phyloP scores from a whole-genome alignment of 2,329 filamentous ascomycete species.

The Fusarium fujikuroi region DNA sequence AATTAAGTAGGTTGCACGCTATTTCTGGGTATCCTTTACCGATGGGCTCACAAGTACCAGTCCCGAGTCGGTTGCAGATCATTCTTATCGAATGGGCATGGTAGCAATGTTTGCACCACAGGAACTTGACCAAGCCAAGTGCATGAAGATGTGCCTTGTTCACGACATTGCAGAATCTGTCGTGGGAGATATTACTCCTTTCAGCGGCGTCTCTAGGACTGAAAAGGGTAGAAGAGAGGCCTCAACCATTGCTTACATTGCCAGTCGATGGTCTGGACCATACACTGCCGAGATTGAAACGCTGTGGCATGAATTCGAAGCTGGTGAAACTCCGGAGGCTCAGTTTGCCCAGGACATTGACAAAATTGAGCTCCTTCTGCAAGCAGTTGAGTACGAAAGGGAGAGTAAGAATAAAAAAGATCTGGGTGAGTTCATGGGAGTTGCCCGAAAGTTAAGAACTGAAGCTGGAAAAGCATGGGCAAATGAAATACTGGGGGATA shows the following conservation, averaged over 20 bases:
- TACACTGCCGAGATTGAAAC: conserved; percentile 76
- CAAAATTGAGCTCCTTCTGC: conserved; percentile 93
- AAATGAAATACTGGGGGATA: conserved; percentile 77
- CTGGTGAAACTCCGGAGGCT: conserved; percentile 82
- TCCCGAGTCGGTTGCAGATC: conserved; percentile 93
- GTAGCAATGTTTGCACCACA: conserved; percentile 89
- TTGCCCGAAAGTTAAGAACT: conserved; percentile 76
- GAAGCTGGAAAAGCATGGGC: conserved; percentile 86
- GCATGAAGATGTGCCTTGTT: conserved; percentile 93
- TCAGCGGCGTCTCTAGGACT: conserved; percentile 84
- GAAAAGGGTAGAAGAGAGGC: conserved; percentile 91
- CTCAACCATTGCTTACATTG: conserved; percentile 91
- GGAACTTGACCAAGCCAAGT: conserved; percentile 78
- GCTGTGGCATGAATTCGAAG: conserved; percentile 96
- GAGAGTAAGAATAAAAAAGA: conserved; percentile 72
- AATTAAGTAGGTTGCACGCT: conserved; percentile 58
- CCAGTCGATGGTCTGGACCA: conserved; percentile 72
- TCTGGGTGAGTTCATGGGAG: conserved; percentile 86
- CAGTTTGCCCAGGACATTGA: conserved; percentile 95
- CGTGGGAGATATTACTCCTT: conserved; percentile 97
- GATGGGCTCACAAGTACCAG: conserved; percentile 47
- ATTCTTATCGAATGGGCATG: conserved; percentile 99
- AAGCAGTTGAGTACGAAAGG: conserved; percentile 97
- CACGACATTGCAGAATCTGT: conserved; percentile 98
- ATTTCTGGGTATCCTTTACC: not conserved